Conservation (phyloP, 495 filamentous ascomycete genomes). For the Hyaloscypha finlandica region DNA sequence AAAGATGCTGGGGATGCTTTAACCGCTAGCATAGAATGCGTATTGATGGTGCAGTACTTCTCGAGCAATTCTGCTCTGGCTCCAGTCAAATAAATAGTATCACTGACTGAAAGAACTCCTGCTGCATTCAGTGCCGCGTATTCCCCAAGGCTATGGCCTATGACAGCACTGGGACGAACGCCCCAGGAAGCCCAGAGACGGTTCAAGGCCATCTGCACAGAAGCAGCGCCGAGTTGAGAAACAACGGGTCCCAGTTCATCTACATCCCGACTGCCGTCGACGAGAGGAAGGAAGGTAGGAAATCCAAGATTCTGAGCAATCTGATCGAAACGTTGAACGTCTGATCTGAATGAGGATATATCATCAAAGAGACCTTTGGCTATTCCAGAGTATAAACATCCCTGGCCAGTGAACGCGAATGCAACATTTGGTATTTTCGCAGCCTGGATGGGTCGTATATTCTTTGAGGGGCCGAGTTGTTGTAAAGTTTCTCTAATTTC, state of each 20-base stretch:
- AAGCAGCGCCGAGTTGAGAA: slow-evolving; percentile 56
- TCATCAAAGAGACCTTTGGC: slow-evolving; percentile 63
- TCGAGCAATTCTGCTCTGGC: slow-evolving; percentile 71
- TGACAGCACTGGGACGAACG: slow-evolving; percentile 69
- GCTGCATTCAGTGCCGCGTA: slow-evolving; percentile 84
- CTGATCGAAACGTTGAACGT: slow-evolving; percentile 69
- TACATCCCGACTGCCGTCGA: slow-evolving; percentile 49
- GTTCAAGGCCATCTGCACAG: slow-evolving; percentile 82
- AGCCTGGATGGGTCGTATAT: background rate
- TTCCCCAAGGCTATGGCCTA: slow-evolving; percentile 89
- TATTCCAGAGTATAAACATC: slow-evolving; percentile 63
- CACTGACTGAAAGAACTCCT: slow-evolving; percentile 74
- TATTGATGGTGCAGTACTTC: slow-evolving; percentile 67
- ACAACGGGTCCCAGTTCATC: too few species aligned
- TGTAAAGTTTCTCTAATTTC: background rate
- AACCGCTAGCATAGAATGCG: slow-evolving; percentile 69
- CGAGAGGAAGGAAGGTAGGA: slow-evolving; percentile 63
- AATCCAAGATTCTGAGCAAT: slow-evolving; percentile 68
- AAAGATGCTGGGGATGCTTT: slow-evolving; percentile 44
- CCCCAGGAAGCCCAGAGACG: slow-evolving; percentile 78
- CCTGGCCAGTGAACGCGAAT: slow-evolving; percentile 72
- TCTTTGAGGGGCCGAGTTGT: too few species aligned
- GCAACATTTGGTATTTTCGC: slow-evolving; percentile 39
- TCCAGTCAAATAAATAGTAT: slow-evolving; percentile 80
- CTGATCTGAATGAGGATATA: slow-evolving; percentile 49